Evolutionary conservation across 352 stramenopile species (phyloP).

Genomic region (Phytophthora agathidicida): DNA sequence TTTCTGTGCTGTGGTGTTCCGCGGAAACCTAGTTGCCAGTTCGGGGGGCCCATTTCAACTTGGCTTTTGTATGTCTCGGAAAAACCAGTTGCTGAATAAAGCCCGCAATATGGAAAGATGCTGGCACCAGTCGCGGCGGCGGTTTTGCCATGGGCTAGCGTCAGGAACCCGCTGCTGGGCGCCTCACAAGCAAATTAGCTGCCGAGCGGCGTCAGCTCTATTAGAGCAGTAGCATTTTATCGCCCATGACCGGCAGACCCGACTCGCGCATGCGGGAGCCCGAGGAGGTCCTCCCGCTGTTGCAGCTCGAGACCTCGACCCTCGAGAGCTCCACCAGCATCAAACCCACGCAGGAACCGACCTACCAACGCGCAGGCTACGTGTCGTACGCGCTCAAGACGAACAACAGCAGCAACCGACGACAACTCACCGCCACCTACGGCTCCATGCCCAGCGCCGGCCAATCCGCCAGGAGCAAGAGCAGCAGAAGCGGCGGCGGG

Average conservation of each 20-base stretch:
- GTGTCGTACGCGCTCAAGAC: conserved; percentile 36
- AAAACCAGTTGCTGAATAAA: conserved; percentile 27
- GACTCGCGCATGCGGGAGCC: conserved; percentile 29
- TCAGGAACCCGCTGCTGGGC: background rate
- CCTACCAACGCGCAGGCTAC: conserved; percentile 40
- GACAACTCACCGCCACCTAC: conserved; percentile 37
- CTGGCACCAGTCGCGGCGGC: conserved; percentile 23
- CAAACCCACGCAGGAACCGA: background rate
- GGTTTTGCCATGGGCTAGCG: conserved; percentile 12
- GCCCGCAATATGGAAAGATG: conserved; percentile 28
- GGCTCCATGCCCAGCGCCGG: conserved; percentile 38
- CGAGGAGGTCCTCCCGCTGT: conserved; percentile 36
- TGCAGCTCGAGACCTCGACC: conserved; percentile 11
- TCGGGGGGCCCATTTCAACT: too few species aligned
- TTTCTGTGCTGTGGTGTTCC: conserved; percentile 1
- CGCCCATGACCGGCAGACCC: conserved; percentile 29
- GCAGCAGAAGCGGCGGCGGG: too few species aligned
- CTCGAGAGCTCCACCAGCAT: conserved; percentile 9
- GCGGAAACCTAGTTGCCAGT: conserved; percentile 1
- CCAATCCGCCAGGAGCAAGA: conserved; percentile 9
- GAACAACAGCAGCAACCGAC: conserved; percentile 12
- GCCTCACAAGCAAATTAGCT: conserved; percentile 35
- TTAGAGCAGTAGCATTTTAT: too few species aligned
- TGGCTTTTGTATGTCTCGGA: too few species aligned
- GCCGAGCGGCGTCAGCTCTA: background rate